These are phyloP conservation scores for Mycocentrospora acerina DNA, from an alignment of 2,329 filamentous ascomycete species.

Conservation along the genomic window DNA sequence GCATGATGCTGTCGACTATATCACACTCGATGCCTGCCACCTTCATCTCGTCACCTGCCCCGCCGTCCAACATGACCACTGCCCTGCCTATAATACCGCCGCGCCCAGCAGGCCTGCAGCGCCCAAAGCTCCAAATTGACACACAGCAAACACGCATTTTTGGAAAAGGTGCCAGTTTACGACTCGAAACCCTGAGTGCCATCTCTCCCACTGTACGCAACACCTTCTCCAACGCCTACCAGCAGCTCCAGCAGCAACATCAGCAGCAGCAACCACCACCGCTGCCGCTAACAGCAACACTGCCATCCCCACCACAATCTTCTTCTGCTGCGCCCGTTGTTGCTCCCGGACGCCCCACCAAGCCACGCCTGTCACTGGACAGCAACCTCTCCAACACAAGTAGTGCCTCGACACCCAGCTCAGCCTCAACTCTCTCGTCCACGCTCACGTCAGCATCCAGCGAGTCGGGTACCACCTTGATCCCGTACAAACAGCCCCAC, in stretches of 20 bases:
- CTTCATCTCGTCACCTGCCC: slow-evolving; percentile 30
- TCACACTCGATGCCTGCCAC: slow-evolving; percentile 34
- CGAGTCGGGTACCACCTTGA: slow-evolving; percentile 37
- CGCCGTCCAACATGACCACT: slow-evolving; percentile 43
- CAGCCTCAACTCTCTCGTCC: slow-evolving; percentile 43
- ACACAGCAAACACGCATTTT: slow-evolving; percentile 55
- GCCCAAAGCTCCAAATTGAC: slow-evolving; percentile 64
- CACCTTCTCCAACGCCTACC: slow-evolving; percentile 63
- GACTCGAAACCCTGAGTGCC: slow-evolving; percentile 56
- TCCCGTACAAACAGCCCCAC: slow-evolving; percentile 51
- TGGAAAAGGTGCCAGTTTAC: slow-evolving; percentile 56
- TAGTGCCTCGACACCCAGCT: slow-evolving; percentile 36
- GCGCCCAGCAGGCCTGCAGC: slow-evolving; percentile 34
- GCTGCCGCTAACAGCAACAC: slow-evolving; percentile 12
- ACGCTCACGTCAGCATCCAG: slow-evolving; percentile 44
- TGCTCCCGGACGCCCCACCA: slow-evolving; percentile 24
- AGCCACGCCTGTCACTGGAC: slow-evolving; percentile 37
- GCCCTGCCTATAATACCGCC: slow-evolving; percentile 49
- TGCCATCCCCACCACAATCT: slow-evolving; percentile 6
- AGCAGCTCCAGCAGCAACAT: slow-evolving; percentile 36
- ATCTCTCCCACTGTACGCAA: slow-evolving; percentile 63
- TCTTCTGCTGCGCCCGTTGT: slow-evolving; percentile 19
- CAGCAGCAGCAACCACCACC: neutral
- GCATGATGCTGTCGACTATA: slow-evolving; percentile 42
- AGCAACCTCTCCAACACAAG: slow-evolving; percentile 24